These are phyloP conservation scores for Spinacia oleracea DNA, from an alignment of 179 eudicot genomes.

Conservation along the genomic window DNA sequence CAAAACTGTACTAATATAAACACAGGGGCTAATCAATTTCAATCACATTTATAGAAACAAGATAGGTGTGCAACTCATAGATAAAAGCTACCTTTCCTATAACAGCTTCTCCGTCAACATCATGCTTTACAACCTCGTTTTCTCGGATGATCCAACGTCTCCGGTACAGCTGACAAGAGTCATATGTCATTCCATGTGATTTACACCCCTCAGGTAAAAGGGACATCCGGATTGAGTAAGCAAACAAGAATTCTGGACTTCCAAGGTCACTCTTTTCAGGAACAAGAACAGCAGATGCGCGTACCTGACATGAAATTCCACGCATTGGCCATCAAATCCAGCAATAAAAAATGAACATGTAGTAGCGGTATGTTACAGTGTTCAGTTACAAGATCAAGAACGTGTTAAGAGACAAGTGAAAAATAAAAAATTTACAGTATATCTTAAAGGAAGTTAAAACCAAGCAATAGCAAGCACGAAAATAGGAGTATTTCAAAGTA, in stretches of 20 bases:
- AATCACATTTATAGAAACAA: neutral
- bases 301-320: slow-evolving; percentile 52
- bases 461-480: neutral
- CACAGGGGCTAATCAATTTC: neutral
- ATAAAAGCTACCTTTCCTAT: slow-evolving; percentile 68
- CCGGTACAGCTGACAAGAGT: slow-evolving; percentile 80
- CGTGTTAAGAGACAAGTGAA: neutral
- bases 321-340: neutral
- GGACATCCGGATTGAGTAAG: slow-evolving; percentile 87
- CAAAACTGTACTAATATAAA: neutral
- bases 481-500: neutral
- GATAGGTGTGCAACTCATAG: neutral
- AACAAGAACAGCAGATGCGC: slow-evolving; percentile 82
- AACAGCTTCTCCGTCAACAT: slow-evolving; percentile 71
- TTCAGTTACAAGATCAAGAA: neutral
- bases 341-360: neutral
- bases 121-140: slow-evolving; percentile 44
- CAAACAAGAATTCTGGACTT: slow-evolving; percentile 39
- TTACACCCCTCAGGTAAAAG: slow-evolving; percentile 79
- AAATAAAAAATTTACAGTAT: too few species aligned
- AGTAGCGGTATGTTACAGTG: neutral
- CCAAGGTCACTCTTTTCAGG: slow-evolving; percentile 65
- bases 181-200: slow-evolving; percentile 49
- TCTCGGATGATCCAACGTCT: slow-evolving; percentile 79
- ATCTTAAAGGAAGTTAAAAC: neutral